phyloP scores from a whole-genome alignment of 345 rosid genomes.

The Luvunga scandens region DNA sequence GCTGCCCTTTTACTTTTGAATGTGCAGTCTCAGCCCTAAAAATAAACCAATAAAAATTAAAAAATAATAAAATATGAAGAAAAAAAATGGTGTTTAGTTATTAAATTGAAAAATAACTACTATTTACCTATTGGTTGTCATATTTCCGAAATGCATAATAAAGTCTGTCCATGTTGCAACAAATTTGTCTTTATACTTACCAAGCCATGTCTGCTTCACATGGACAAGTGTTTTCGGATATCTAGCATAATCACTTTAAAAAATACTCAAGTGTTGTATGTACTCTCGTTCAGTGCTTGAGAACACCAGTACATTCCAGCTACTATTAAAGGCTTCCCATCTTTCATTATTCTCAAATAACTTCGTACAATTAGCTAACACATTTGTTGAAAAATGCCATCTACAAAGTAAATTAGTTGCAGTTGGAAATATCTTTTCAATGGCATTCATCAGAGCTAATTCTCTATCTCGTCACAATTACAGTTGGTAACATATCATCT shows the following conservation, averaged over 20 bases:
- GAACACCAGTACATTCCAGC: neutral
- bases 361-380: neutral
- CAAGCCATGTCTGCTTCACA: slow-evolving; percentile 6
- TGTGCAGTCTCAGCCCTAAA: slow-evolving; percentile 8
- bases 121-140: slow-evolving; percentile 5
- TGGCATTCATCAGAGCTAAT: neutral
- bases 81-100: no score
- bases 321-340: slow-evolving; percentile 5
- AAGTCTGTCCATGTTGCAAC: slow-evolving; percentile 1
- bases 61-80: no score
- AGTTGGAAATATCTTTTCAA: neutral
- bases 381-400: slow-evolving; percentile 10
- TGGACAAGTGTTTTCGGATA: neutral
- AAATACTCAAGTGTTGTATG: neutral
- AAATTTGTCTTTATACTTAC: slow-evolving; percentile 9
- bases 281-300: slow-evolving; percentile 9
- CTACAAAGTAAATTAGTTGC: slow-evolving; percentile 3
- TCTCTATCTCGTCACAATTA: slow-evolving; percentile 11
- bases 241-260: slow-evolving; percentile 10
- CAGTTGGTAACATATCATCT: neutral
- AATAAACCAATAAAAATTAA: neutral
- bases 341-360: slow-evolving; percentile 3
- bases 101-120: neutral
- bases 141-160: slow-evolving; percentile 13
- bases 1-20: slow-evolving; percentile 6